These are phyloP conservation scores for Teratosphaeriaceae sp. DNA, from an alignment of 2,329 filamentous ascomycete species.

Conservation along the genomic window DNA sequence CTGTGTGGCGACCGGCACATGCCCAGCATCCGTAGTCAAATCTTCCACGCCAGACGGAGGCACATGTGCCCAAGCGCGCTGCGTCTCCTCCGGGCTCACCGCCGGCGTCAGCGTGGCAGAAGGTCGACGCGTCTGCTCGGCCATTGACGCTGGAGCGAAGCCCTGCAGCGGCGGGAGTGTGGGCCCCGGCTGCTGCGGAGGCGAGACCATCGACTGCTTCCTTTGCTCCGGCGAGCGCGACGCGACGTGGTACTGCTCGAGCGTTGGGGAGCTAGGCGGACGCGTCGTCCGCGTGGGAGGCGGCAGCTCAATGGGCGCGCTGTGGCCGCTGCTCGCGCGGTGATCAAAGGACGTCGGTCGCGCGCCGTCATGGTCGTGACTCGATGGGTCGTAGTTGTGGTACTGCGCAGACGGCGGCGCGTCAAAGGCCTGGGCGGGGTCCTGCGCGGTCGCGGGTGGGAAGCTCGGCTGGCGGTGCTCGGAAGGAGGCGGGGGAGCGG, in stretches of 20 bases:
- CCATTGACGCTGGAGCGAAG: slow-evolving; percentile 13
- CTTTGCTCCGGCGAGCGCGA: slow-evolving; percentile 40
- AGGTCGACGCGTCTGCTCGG: slow-evolving; percentile 11
- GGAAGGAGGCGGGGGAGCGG: slow-evolving; percentile 6
- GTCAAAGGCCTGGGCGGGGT: slow-evolving; percentile 32
- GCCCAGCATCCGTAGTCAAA: too few species aligned
- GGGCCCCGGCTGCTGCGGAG: slow-evolving; percentile 26
- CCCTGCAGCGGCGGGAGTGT: slow-evolving; percentile 37
- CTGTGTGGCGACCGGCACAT: too few species aligned
- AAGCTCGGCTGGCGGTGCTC: slow-evolving; percentile 7
- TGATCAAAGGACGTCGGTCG: slow-evolving; percentile 15
- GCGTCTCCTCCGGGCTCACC: too few species aligned
- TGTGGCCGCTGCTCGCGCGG: slow-evolving; percentile 25
- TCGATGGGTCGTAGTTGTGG: slow-evolving; percentile 15
- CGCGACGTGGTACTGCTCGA: slow-evolving; percentile 42
- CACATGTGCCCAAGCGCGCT: too few species aligned
- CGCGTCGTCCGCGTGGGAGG: slow-evolving; percentile 29
- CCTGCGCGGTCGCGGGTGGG: not conserved
- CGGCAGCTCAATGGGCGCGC: slow-evolving; percentile 34
- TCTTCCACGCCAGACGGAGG: too few species aligned
- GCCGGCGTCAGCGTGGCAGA: too few species aligned
- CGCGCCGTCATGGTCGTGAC: slow-evolving; percentile 8
- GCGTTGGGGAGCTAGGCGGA: slow-evolving; percentile 37
- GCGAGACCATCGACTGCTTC: slow-evolving; percentile 28
- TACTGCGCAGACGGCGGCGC: slow-evolving; percentile 18